Base-by-base conservation (phyloP, 805 yeast species). In the Hermanozyma aechmeae region DNA sequence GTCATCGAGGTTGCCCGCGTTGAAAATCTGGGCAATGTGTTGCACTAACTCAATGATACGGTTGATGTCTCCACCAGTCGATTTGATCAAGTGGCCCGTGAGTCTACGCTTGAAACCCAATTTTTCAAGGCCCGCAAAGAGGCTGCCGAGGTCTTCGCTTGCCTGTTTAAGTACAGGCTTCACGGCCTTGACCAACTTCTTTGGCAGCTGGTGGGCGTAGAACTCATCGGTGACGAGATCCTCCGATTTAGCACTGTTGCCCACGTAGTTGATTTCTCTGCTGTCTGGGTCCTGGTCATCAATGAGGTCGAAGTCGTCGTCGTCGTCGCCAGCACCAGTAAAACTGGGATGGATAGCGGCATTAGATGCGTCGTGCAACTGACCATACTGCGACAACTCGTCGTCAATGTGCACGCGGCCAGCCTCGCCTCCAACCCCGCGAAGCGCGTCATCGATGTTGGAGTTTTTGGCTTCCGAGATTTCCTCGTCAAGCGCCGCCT, bases 401-500 rank as follows among this genome's bases (percentile, higher is more conserved):
- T 37, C 40, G 26, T 34, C 37, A 15, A 37, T 31, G 19, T 34
- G 29, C 20, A 34, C 40, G 3, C 33, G 31, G 13, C 38, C 38
- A 3, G 40, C 41, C 22, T 34, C 38, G 12, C 36, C 40, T 8
- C 32, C 32, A n/a, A 27, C 38, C 15, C 31, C 28, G n/a, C 37
- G 42, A 24, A 42, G 39, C 6, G 39, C 37, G 18, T 33, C 39
- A 35, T 42, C 39, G 26, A 33, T 26, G 32, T 45, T 23, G 43
- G 58, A 41, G 29, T 50, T 47, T 32, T 53, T 54, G n/a, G 43
- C 32, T 27, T 51, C 53, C 7, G 60, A 58, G 21, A 51, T 51
- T 30, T 55, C 61, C 35, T 54, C 62, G 35, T 59, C 59, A 35
- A 60, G 45, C 1, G 65, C 56, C 11, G 30, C 30, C 6, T 38